Base-by-base conservation (phyloP, 1,284 basidiomycete species). In the Schizophyllum amplum region DNA sequence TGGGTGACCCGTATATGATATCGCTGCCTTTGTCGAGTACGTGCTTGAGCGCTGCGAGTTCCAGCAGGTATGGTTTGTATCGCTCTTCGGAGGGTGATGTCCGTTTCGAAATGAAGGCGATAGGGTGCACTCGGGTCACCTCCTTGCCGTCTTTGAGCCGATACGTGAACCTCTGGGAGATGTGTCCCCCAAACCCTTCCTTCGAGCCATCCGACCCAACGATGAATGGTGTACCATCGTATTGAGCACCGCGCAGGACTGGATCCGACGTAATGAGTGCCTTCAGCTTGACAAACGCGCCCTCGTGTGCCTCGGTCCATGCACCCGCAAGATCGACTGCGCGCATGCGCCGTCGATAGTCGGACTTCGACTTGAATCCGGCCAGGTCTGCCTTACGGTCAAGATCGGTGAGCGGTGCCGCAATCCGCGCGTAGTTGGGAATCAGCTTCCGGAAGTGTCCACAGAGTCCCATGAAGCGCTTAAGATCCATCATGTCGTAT, bases 141-240 rank as follows among this genome's bases (percentile, higher is more conserved):
- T 51, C 58, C 47, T 64, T 65, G 2, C 69, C 67, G 13, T 61
- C 60, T 13, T 66, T 63, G 5, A 67, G 56, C 1, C 61, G 58
- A 17, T 60, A 62, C 1, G 57, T 61, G 20, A 64, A 53, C 5
- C 57, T 49, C 55, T 73, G 72, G 1, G 64, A 54, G 1, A 73
- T 52, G 13, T 69, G 63, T 2, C 63, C 71, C 1, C 66, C 71
- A 57, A 73, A 72, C 1, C 66, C 70, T 20, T 66, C 61, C 46
- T 65, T 66, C 5, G 66, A 72, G 0, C 71, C 70, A 52, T 75
- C 72, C 1, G 69, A 70, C 0, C 72, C 72, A 21, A 75, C 48
- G 0, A 68, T 65, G 61, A 74, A 75, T 1, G 64, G 62, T 1
- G 66, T 60, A 1, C 72, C 72, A 53, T 73, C 68, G 42, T 64